Evolutionary conservation across 805 yeast genomes (phyloP), one percentile per base, ranked within the genome.

Genomic region (Candida dajiaensis): DNA sequence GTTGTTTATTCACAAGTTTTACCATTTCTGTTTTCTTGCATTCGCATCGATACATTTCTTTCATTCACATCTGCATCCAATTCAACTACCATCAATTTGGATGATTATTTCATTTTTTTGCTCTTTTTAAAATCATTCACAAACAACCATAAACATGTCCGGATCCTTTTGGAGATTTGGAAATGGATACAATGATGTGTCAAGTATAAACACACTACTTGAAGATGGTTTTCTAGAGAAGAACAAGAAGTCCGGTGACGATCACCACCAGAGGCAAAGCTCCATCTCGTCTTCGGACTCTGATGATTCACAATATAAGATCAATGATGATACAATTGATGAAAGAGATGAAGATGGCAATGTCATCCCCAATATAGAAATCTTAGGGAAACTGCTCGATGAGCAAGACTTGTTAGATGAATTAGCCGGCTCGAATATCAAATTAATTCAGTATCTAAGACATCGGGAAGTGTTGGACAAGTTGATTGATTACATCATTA

Each of bases 401-500:
- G 92, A 86, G 55, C 84, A 80, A 40, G 90, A 84, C 48, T 65
- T 88, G 25, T 70, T 85, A 23, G 85, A 85, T 48, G 94, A 87
- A 61, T 68, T 88, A 33, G 67, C 83, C 51, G 78, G 84, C 20
- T 81, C 89, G 18, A 85, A 85, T 62, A 74, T 83, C 40, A 83
- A 85, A 59, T 73, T 94, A 42, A 72, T 90, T 36, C 94, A 89
- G 57, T 83, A 83, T 57, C 70, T 94, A 46, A 75, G 92, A 51
- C 87, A 86, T 59, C 89, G 94, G 15, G 85, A 81, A 44, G 79
- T 88, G 15, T 64, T 92, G 49, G 74, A 72, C 44, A 78, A 80
- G 47, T 73, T 92, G 48, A 79, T 92, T 26, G 80, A 83, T 36
- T 81, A 79, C 56, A 76, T 89, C 38, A 79, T 80, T 13, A 62